A percentile compares a stretch with the other conserved stretches of the same genome.
Conservation (phyloP, 2,329 filamentous ascomycete genomes). For the Beauveria rudraprayagi region DNA sequence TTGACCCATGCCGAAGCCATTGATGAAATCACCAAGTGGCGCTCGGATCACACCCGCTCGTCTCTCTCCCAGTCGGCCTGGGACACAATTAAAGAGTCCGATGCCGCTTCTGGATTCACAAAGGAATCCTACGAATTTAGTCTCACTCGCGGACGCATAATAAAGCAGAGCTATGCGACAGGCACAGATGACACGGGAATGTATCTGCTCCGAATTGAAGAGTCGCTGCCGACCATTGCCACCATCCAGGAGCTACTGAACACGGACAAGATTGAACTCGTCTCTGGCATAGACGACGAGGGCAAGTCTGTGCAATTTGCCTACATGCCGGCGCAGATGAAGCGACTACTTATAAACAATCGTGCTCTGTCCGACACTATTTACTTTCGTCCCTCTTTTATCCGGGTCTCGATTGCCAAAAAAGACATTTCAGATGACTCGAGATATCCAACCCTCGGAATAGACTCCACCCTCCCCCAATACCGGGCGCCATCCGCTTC, state of each 20-base stretch:
- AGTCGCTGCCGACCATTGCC: neutral
- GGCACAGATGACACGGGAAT: neutral
- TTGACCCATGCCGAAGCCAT: conserved; percentile 1
- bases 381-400: conserved; percentile 9
- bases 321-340: neutral
- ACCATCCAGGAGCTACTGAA: neutral
- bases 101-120: conserved; percentile 1
- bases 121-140: conserved; percentile 14
- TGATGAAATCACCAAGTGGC: conserved; percentile 8
- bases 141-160: neutral
- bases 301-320: neutral
- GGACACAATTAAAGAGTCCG: conserved; percentile 8
- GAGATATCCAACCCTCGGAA: conserved; percentile 14
- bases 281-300: neutral
- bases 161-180: neutral
- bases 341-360: neutral
- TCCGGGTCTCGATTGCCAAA: conserved; percentile 7
- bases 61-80: conserved; percentile 2
- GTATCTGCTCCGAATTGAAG: neutral
- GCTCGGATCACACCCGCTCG: conserved; percentile 5
- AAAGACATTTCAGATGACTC: conserved; percentile 13
- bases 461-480: conserved; percentile 16
- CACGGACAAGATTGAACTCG: neutral
- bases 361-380: neutral
- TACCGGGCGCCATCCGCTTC: conserved; percentile 16